Percentiles rank a stretch among this genome's conserved stretches.
Evolutionary conservation across 2,329 filamentous ascomycete genomes (phyloP).

Genomic region (Claviceps lovelessii): DNA sequence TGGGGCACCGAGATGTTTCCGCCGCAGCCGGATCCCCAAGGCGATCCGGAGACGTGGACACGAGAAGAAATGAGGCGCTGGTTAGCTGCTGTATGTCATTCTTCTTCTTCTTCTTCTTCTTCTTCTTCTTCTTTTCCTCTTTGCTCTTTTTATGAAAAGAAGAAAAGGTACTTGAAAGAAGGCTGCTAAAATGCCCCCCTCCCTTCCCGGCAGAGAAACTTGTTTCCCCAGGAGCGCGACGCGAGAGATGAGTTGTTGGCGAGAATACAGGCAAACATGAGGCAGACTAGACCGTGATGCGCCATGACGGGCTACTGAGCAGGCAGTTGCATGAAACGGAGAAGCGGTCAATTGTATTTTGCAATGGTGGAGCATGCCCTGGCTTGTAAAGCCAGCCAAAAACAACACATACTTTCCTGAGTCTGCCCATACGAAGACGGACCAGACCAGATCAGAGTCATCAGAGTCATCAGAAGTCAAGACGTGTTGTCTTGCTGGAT

Average conservation of each 20-base stretch:
- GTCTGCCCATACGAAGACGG: no score
- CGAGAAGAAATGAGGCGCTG: constrained; percentile 65
- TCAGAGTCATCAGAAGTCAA: no score
- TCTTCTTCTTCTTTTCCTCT: constrained; percentile 7
- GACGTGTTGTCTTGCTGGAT: no score
- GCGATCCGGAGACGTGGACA: constrained; percentile 59
- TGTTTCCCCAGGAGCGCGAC: constrained; percentile 29
- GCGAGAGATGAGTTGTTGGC: constrained; percentile 32
- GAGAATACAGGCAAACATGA: constrained; percentile 33
- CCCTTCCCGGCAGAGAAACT: constrained; percentile 24
- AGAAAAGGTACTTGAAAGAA: background rate
- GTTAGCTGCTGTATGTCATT: constrained; percentile 56
- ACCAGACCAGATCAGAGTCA: no score
- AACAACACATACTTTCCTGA: no score
- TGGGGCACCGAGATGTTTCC: constrained; percentile 82
- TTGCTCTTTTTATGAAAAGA: background rate
- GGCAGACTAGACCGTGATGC: constrained; percentile 19
- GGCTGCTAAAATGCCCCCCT: background rate
- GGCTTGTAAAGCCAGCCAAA: no score
- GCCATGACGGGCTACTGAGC: background rate
- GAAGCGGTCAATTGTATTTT: background rate
- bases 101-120: background rate
- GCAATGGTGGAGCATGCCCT: background rate
- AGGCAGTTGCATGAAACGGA: background rate
- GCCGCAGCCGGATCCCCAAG: constrained; percentile 56